Evolutionary conservation across 805 yeast genomes (phyloP).

Genomic region (Kuraishia ogatae): DNA sequence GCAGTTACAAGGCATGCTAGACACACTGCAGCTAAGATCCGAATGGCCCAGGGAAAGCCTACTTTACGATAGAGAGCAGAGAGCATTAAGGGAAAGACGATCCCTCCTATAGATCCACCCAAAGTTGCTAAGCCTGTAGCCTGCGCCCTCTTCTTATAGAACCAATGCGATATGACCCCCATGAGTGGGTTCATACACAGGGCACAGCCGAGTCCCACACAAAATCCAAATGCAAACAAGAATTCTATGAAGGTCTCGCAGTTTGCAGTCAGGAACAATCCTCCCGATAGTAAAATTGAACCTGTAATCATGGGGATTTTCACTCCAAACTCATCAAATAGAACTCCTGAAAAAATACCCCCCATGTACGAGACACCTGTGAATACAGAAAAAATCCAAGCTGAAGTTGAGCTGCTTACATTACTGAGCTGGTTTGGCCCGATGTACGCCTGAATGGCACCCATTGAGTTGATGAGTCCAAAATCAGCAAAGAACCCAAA

Average conservation of each 20-base stretch:
- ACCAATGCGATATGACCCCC: conserved; percentile 39
- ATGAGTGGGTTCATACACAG: conserved; percentile 35
- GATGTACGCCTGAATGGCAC: conserved; percentile 56
- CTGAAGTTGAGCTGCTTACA: conserved; percentile 35
- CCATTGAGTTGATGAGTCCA: conserved; percentile 50
- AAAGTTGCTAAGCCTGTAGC: conserved; percentile 24
- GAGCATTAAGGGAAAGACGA: conserved; percentile 48
- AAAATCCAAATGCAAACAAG: conserved; percentile 29
- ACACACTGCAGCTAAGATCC: conserved; percentile 33
- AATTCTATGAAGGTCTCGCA: conserved; percentile 29
- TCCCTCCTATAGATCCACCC: conserved; percentile 65
- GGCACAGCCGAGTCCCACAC: conserved; percentile 33
- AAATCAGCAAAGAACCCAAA: conserved; percentile 44
- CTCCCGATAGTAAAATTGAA: conserved; percentile 31
- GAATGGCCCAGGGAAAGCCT: conserved; percentile 57
- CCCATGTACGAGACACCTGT: conserved; percentile 38
- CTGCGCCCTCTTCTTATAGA: conserved; percentile 29
- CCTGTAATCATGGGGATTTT: conserved; percentile 32
- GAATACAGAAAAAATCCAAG: conserved; percentile 61
- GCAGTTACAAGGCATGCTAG: conserved; percentile 15
- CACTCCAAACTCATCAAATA: conserved; percentile 48
- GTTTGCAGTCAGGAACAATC: conserved; percentile 44
- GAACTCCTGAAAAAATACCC: conserved; percentile 46
- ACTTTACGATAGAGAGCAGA: conserved; percentile 31
- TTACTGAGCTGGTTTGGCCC: conserved; percentile 43